These are phyloP conservation scores for Cyclotella baltica DNA, from an alignment of 108 stramenopile genomes.

Conservation along the genomic window DNA sequence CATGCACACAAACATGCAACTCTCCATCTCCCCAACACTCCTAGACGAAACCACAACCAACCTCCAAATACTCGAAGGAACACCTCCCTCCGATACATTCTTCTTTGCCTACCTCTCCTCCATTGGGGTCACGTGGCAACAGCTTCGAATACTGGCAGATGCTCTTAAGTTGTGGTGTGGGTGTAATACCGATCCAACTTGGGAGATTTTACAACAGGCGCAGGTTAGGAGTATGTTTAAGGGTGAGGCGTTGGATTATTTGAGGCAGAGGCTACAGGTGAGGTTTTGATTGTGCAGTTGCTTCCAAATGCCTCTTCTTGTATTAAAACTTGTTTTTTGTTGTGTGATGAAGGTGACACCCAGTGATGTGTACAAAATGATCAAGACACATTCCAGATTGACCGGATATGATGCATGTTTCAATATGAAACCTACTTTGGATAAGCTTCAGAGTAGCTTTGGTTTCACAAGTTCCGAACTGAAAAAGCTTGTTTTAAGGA, in stretches of 20 bases:
- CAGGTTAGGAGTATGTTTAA: slow-evolving; percentile 42
- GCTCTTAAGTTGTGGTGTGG: slow-evolving; percentile 46
- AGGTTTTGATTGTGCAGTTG: neutral
- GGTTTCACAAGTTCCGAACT: slow-evolving; percentile 44
- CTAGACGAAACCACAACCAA: slow-evolving; percentile 47
- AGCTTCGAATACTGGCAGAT: slow-evolving; percentile 42
- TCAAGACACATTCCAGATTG: slow-evolving; percentile 57
- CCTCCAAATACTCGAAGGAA: slow-evolving; percentile 47
- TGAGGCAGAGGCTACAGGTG: slow-evolving; percentile 52
- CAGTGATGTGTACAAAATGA: slow-evolving; percentile 45
- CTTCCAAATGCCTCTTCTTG: neutral
- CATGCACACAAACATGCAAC: slow-evolving; percentile 41
- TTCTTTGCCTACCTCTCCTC: slow-evolving; percentile 53
- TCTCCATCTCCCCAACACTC: slow-evolving; percentile 13
- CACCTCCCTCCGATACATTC: slow-evolving; percentile 39
- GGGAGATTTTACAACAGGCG: slow-evolving; percentile 47
- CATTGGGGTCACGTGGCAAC: slow-evolving; percentile 53
- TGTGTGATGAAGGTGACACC: slow-evolving; percentile 14
- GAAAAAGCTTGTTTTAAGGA: slow-evolving; percentile 39
- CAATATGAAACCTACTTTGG: slow-evolving; percentile 43
- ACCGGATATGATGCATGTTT: slow-evolving; percentile 46
- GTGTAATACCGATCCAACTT: slow-evolving; percentile 55
- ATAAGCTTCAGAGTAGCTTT: slow-evolving; percentile 51
- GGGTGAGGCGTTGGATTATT: slow-evolving; percentile 43
- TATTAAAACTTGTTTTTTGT: neutral